A percentile compares a stretch with the other conserved stretches of the same genome.
Evolutionary conservation across 495 filamentous ascomycete genomes (phyloP).

Genomic region (Aspergillus ellipticus): DNA sequence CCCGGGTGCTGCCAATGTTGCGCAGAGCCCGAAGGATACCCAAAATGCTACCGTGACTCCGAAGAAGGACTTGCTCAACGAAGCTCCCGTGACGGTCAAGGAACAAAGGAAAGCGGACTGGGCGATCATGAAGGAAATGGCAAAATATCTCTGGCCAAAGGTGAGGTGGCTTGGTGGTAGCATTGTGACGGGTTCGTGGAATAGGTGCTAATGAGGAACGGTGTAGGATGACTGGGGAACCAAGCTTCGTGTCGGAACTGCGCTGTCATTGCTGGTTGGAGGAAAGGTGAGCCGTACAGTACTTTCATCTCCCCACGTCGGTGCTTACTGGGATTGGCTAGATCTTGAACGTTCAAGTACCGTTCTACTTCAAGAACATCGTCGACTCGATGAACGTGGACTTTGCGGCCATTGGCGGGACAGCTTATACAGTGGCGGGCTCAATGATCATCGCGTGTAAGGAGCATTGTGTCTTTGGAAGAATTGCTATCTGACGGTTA

Average conservation of each 20-base stretch:
- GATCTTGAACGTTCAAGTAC: constrained; percentile 94
- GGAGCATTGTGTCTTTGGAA: constrained; percentile 11
- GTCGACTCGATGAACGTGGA: constrained; percentile 97
- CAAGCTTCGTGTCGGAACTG: constrained; percentile 76
- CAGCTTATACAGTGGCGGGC: constrained; percentile 82
- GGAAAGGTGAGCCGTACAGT: constrained; percentile 59
- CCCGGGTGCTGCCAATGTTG: constrained; percentile 16
- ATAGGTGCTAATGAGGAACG: constrained; percentile 14
- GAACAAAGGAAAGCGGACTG: constrained; percentile 96
- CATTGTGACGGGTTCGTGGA: not conserved
- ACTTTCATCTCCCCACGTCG: not conserved
- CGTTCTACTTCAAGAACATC: constrained; percentile 98
- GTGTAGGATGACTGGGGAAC: constrained; percentile 68
- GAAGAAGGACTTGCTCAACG: constrained; percentile 54
- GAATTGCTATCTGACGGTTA: constrained; percentile 7
- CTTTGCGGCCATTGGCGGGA: constrained; percentile 75
- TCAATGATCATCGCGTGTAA: constrained; percentile 85
- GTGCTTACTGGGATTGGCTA: constrained; percentile 27
- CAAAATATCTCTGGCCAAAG: constrained; percentile 95
- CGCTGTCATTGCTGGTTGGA: constrained; percentile 76
- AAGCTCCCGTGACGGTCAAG: constrained; percentile 57
- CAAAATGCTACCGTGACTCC: constrained; percentile 29
- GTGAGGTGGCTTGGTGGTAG: constrained; percentile 28
- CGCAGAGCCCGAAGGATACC: constrained; percentile 20
- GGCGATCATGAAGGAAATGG: constrained; percentile 98